A percentile compares a stretch with the other conserved stretches of the same genome.
Evolutionary conservation across 805 yeast genomes (phyloP).

Genomic region (Candida sithepensis): DNA sequence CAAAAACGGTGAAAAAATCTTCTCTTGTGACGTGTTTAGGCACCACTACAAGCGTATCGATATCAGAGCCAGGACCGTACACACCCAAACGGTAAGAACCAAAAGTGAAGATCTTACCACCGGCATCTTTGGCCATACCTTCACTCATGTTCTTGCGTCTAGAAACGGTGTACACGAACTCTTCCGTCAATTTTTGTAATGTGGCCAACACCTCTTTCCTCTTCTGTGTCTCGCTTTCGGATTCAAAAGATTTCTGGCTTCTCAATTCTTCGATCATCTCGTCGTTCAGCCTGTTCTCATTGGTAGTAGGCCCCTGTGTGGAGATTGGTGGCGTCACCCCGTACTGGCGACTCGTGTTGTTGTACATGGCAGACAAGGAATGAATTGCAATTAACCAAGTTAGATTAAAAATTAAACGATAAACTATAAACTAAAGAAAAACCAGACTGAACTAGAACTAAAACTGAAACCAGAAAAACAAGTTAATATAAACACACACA

Average conservation of each 20-base stretch:
- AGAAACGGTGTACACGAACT: slow-evolving; percentile 81
- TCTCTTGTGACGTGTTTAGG: slow-evolving; percentile 93
- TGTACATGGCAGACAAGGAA: no score
- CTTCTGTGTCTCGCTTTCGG: slow-evolving; percentile 76
- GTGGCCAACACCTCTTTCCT: slow-evolving; percentile 70
- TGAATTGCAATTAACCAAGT: no score
- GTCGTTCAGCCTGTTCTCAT: slow-evolving; percentile 75
- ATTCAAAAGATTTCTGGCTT: slow-evolving; percentile 82
- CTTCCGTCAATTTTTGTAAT: slow-evolving; percentile 70
- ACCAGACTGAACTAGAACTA: no score
- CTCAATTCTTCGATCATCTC: slow-evolving; percentile 73
- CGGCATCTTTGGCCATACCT: slow-evolving; percentile 96
- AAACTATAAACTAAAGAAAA: no score
- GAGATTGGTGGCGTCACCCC: slow-evolving; percentile 88
- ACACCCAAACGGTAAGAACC: slow-evolving; percentile 96
- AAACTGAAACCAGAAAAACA: no score
- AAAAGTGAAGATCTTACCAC: slow-evolving; percentile 94
- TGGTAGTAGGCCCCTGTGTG: slow-evolving; percentile 75
- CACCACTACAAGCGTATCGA: slow-evolving; percentile 93
- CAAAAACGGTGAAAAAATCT: slow-evolving; percentile 84
- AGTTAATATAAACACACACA: no score
- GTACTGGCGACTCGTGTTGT: slow-evolving; percentile 31
- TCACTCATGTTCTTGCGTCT: slow-evolving; percentile 87
- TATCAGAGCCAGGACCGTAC: slow-evolving; percentile 97
- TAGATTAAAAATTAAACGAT: no score